Percentiles rank a stretch among this genome's conserved stretches.
Evolutionary conservation across 768 basidiomycete genomes (phyloP).

Genomic region (Kwoniella pini): DNA sequence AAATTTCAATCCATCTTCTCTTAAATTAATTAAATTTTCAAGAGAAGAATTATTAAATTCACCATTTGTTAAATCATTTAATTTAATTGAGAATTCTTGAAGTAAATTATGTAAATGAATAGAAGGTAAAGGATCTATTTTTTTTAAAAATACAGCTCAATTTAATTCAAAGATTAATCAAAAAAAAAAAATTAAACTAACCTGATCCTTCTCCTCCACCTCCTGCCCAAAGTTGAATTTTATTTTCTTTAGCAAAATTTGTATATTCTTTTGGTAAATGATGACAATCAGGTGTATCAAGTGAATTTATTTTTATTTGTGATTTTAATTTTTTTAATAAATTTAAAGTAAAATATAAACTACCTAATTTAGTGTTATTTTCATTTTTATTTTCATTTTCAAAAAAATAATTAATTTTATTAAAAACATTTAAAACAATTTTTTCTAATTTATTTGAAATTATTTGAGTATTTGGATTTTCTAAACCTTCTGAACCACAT

Average conservation of each 20-base stretch:
- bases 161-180: background rate
- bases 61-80: background rate
- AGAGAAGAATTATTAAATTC: background rate
- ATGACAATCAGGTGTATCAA: conserved; percentile 55
- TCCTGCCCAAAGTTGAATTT: conserved; percentile 52
- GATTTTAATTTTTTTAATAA: conserved; percentile 20
- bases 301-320: conserved; percentile 35
- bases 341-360: conserved; percentile 42
- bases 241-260: conserved; percentile 37
- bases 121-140: conserved; percentile 46
- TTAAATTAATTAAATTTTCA: conserved; percentile 27
- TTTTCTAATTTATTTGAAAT: conserved; percentile 16
- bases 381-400: conserved; percentile 2
- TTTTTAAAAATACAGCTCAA: background rate
- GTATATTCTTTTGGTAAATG: conserved; percentile 47
- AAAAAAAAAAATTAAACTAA: conserved; percentile 24
- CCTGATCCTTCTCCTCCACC: conserved; percentile 52
- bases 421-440: conserved; percentile 29
- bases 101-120: conserved; percentile 51
- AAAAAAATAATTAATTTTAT: background rate
- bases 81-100: conserved; percentile 38
- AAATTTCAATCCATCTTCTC: conserved; percentile 34
- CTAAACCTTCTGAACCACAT: conserved; percentile 32
- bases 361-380: conserved; percentile 38
- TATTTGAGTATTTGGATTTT: conserved; percentile 9